Base-by-base conservation (phyloP, 1,284 basidiomycete genomes). In the Heterobasidion occidentale region DNA sequence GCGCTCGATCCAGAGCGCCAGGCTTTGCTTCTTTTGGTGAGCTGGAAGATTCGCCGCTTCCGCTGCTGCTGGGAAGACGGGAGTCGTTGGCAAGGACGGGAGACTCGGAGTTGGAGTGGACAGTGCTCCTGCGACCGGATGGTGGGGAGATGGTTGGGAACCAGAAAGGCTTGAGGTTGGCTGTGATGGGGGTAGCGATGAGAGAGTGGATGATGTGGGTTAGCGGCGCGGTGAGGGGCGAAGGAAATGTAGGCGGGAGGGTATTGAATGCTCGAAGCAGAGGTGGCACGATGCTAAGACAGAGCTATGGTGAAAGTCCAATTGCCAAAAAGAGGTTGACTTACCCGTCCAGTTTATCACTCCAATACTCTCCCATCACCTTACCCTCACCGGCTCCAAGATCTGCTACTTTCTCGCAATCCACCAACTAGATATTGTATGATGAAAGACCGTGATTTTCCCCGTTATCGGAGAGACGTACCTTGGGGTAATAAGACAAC, bases 191-290 rank as follows among this genome's bases (percentile, higher is more conserved):
- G 54, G 91, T 79, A 15, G 77, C 81, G 59, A 92, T 86, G 51
- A 92, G 75, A 3, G 82, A 72, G 63, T 92, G 89, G 45, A 92
- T 84, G 57, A 84, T 77, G 61, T 92, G 85, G 1, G 86, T 83
- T 52, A 92, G 72, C 1, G 90, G 90, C 0, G 81, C 65, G 1
- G 79, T 72, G 42, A 92, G 71, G 3, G 88, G 90, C 4, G 74
- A 74, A 14, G 80, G 78, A 56, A 78, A 81, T 6, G 80, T 76
- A 2, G 78, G 76, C 2, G 85, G 80, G 33, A 88, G 75, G 20
- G 75, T 68, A 56, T 81, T 77, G 68, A 90, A 90, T 7, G 80
- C 74, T 44, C 80, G 79, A 42, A 88, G 72, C 17, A 88, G 74
- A 5, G 83, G 76, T 17, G 79, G 74, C 36, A 88, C 73, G 46